These are phyloP conservation scores for Pythium rhizo-oryzae DNA, from an alignment of 352 stramenopile species.

Conservation along the genomic window DNA sequence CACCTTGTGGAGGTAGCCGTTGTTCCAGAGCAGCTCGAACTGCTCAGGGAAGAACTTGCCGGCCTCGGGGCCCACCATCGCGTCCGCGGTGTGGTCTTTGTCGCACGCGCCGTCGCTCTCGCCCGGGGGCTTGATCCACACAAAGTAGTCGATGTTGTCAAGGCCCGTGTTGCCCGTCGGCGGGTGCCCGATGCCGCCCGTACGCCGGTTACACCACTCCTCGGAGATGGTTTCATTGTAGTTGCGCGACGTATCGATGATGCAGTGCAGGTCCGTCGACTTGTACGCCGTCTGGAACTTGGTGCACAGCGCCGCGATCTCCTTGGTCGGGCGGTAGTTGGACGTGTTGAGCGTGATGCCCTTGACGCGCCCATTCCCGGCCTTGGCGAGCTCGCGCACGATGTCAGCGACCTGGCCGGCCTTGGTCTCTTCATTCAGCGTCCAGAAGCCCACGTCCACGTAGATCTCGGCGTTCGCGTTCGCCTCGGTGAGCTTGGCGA, in stretches of 20 bases:
- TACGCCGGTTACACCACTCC: conserved; percentile 77
- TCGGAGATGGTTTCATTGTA: conserved; percentile 58
- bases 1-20: conserved; percentile 59
- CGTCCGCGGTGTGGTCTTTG: conserved; percentile 38
- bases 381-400: conserved; percentile 31
- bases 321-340: conserved; percentile 63
- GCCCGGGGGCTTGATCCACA: conserved; percentile 72
- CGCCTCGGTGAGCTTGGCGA: conserved; percentile 38
- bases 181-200: conserved; percentile 53
- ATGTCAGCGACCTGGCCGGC: conserved; percentile 8
- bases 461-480: conserved; percentile 69
- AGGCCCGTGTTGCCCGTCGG: conserved; percentile 57
- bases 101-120: conserved; percentile 64
- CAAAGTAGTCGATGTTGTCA: conserved; percentile 66
- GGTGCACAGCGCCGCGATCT: conserved; percentile 48
- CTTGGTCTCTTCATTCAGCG: conserved; percentile 26
- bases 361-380: conserved; percentile 39
- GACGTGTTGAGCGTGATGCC: conserved; percentile 74
- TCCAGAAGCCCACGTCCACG: conserved; percentile 68
- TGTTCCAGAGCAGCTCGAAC: conserved; percentile 71
- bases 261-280: conserved; percentile 47
- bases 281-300: conserved; percentile 57
- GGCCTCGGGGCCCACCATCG: conserved; percentile 53
- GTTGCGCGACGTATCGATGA: conserved; percentile 72
- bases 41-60: conserved; percentile 62